Conservation (phyloP, 257 asterid genomes). For the Mitragyna speciosa region DNA sequence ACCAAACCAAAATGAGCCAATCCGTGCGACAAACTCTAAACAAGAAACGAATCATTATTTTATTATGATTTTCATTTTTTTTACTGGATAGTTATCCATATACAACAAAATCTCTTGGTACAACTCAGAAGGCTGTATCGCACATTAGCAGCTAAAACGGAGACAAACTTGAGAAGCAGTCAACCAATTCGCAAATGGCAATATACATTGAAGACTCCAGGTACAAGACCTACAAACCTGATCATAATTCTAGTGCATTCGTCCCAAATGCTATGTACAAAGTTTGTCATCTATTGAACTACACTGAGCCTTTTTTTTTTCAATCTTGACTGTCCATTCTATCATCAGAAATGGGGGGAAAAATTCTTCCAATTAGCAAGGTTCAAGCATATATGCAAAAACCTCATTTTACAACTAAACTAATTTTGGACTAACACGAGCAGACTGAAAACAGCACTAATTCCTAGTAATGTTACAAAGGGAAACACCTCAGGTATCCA, state of each 20-base stretch:
- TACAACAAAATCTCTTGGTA: not conserved
- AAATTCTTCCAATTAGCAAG: not conserved
- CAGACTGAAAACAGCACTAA: not conserved
- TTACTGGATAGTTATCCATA: not conserved
- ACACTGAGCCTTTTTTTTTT: not conserved
- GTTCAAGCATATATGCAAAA: not conserved
- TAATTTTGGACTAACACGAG: not conserved
- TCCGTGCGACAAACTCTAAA: no score
- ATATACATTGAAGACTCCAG: not conserved
- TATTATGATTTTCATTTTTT: no score
- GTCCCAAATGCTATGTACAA: not conserved
- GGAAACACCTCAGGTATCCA: not conserved
- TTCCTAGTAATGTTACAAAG: not conserved
- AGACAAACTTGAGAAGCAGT: not conserved
- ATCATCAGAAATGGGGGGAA: not conserved
- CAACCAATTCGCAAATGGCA: not conserved
- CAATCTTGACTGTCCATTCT: not conserved
- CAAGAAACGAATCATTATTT: no score
- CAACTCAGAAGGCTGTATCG: not conserved
- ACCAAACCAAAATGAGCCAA: no score
- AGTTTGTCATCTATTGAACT: not conserved
- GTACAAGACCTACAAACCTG: not conserved
- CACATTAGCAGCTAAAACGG: not conserved
- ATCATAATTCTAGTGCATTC: not conserved
- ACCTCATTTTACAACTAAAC: not conserved